Conservation (phyloP, 192 early-diverging fungal genomes). For the Coemansia reversa region DNA sequence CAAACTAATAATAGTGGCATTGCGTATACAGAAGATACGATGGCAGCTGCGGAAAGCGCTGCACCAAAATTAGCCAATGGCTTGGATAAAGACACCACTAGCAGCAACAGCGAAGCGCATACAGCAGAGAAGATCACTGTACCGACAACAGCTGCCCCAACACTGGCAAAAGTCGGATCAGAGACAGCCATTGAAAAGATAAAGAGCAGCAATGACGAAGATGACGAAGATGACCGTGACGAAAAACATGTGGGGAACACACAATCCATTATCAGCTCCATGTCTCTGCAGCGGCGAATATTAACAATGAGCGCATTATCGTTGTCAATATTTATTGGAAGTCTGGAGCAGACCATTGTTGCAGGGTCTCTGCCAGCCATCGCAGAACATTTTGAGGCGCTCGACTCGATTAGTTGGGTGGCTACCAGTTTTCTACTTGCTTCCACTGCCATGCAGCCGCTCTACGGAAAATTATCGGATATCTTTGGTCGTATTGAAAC, state of each 20-base stretch:
- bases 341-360: slow-evolving; percentile 62
- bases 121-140: neutral
- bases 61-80: neutral
- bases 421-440: slow-evolving; percentile 66
- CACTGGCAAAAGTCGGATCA: neutral
- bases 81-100: neutral
- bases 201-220: slow-evolving; percentile 1
- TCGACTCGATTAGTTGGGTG: slow-evolving; percentile 71
- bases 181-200: neutral
- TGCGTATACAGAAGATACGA: neutral
- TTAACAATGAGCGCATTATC: slow-evolving; percentile 37
- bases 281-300: slow-evolving; percentile 17
- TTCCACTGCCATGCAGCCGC: slow-evolving; percentile 69
- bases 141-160: neutral
- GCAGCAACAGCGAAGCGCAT: neutral
- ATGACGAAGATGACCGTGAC: slow-evolving; percentile 15
- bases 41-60: neutral
- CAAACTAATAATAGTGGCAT: neutral
- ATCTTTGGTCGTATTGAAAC: slow-evolving; percentile 73
- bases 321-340: slow-evolving; percentile 46
- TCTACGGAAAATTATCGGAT: slow-evolving; percentile 79
- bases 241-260: slow-evolving; percentile 10
- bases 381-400: slow-evolving; percentile 53
- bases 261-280: slow-evolving; percentile 19
- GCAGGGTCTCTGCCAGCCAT: slow-evolving; percentile 63